These are phyloP conservation scores for Wickerhamomyces alni DNA, from an alignment of 805 yeast species.

Conservation along the genomic window DNA sequence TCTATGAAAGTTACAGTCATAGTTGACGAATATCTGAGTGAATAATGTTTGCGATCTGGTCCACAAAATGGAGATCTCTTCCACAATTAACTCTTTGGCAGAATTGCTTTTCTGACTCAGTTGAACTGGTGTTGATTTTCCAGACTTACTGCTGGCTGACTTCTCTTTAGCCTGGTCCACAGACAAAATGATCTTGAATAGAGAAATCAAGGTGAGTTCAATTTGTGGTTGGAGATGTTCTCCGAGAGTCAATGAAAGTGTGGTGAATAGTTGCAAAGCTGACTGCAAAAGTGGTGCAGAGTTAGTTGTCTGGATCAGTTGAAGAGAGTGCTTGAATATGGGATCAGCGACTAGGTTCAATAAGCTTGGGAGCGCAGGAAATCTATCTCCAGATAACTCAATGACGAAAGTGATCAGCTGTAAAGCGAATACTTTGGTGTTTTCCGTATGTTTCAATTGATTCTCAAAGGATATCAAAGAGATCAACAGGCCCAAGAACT, in stretches of 20 bases:
- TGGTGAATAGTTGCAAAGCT: slow-evolving; percentile 68
- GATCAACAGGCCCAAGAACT: slow-evolving; percentile 67
- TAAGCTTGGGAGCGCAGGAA: slow-evolving; percentile 57
- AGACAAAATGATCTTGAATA: slow-evolving; percentile 54
- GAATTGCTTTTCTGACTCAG: slow-evolving; percentile 19
- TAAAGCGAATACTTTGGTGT: slow-evolving; percentile 78
- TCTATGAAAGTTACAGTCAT: slow-evolving; percentile 87
- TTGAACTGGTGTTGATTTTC: slow-evolving; percentile 29
- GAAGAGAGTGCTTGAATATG: slow-evolving; percentile 80
- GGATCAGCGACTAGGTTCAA: slow-evolving; percentile 69
- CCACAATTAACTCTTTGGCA: slow-evolving; percentile 79
- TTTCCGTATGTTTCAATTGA: slow-evolving; percentile 79
- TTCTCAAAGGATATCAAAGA: slow-evolving; percentile 79
- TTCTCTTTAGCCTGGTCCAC: slow-evolving; percentile 15
- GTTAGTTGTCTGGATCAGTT: slow-evolving; percentile 68
- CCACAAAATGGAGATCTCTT: slow-evolving; percentile 79
- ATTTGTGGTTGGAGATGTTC: slow-evolving; percentile 69
- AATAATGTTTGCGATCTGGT: slow-evolving; percentile 73
- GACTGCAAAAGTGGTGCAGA: slow-evolving; percentile 68
- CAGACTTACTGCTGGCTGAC: slow-evolving; percentile 9
- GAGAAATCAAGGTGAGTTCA: slow-evolving; percentile 61
- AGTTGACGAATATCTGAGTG: slow-evolving; percentile 69
- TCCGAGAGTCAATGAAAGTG: slow-evolving; percentile 64
- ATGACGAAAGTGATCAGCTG: slow-evolving; percentile 70
- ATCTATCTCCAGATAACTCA: slow-evolving; percentile 67